Evolutionary conservation across 441 rosid genomes (phyloP).

Genomic region (Gossypium armourianum): DNA sequence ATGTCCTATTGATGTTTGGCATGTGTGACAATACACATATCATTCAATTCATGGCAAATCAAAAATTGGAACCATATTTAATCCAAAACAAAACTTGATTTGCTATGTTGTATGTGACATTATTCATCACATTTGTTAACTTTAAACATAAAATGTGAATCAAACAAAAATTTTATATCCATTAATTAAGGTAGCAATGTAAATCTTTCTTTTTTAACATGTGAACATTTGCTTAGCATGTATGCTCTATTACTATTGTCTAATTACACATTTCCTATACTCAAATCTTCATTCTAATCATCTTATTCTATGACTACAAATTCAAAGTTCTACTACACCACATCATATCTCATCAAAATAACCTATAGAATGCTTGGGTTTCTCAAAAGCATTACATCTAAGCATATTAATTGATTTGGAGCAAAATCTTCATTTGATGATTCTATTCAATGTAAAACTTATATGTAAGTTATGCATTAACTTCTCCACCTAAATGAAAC

Average conservation of each 20-base stretch:
- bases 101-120: neutral
- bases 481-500: neutral
- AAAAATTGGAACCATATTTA: neutral
- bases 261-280: neutral
- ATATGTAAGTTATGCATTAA: neutral
- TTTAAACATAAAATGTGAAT: neutral
- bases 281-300: neutral
- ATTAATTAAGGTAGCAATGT: neutral
- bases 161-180: neutral
- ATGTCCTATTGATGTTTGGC: slow-evolving; percentile 5
- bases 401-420: neutral
- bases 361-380: neutral
- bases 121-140: neutral
- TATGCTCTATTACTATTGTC: neutral
- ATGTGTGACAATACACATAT: neutral
- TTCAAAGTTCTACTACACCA: neutral
- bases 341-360: neutral
- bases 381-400: neutral
- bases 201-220: neutral
- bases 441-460: neutral
- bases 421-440: neutral
- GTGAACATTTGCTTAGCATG: neutral
- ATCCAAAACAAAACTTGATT: neutral
- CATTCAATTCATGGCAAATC: neutral
- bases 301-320: too few relatives aligned